Conservation (phyloP, 768 basidiomycete genomes). For the Tricholoma saponaceum region DNA sequence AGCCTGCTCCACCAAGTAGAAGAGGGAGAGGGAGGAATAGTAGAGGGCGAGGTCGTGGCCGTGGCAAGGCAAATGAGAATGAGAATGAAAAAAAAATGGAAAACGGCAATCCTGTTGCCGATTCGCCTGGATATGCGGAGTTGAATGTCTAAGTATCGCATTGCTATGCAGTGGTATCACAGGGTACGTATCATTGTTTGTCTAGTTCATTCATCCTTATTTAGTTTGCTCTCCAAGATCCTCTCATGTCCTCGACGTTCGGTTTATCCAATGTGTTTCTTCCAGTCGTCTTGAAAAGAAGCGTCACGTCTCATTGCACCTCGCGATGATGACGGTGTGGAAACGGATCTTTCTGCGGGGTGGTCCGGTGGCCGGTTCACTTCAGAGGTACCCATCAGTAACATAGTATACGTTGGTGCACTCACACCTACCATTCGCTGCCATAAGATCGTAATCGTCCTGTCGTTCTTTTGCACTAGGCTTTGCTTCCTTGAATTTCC, state of each 20-base stretch:
- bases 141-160: background rate
- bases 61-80: too few relatives aligned
- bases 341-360: background rate
- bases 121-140: constrained; percentile 14
- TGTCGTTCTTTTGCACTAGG: constrained; percentile 26
- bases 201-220: background rate
- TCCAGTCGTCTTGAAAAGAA: background rate
- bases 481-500: constrained; percentile 33
- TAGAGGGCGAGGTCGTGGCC: too few relatives aligned
- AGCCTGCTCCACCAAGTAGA: too few relatives aligned
- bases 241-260: background rate
- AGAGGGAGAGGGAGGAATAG: too few relatives aligned
- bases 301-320: background rate
- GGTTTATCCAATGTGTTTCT: background rate
- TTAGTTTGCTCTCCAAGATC: background rate
- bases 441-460: constrained; percentile 28
- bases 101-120: constrained; percentile 5
- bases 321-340: background rate
- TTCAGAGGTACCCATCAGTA: background rate
- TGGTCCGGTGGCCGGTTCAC: background rate
- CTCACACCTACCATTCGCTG: constrained; percentile 25
- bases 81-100: too few relatives aligned
- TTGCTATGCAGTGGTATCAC: background rate
- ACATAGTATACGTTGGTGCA: constrained; percentile 7
- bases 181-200: background rate